Evolutionary conservation across 202 grass and related monocot species (phyloP).

Genomic region (Setaria italica): DNA sequence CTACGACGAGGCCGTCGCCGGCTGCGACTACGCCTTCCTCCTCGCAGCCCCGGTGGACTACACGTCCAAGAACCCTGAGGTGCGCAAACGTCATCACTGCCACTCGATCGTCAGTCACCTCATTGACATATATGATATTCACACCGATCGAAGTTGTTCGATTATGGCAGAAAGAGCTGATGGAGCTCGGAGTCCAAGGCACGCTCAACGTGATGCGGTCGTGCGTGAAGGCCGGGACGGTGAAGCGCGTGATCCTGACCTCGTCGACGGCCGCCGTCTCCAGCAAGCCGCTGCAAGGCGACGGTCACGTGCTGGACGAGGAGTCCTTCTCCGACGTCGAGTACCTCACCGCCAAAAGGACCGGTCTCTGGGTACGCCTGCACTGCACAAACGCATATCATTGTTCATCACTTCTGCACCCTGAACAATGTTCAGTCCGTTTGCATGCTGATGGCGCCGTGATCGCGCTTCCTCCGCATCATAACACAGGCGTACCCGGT

Average conservation of each 20-base stretch:
- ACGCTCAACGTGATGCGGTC: conserved; percentile 80
- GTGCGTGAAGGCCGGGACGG: conserved; percentile 64
- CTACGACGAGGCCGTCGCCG: conserved; percentile 65
- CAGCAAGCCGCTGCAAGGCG: conserved; percentile 48
- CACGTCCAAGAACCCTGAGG: conserved; percentile 60
- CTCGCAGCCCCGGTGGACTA: conserved; percentile 72
- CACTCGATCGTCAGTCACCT: too few relatives aligned
- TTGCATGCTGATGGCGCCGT: neutral
- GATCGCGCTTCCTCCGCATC: too few relatives aligned
- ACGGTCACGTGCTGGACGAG: conserved; percentile 67
- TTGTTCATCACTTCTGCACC: neutral
- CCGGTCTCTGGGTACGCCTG: conserved; percentile 59
- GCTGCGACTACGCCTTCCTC: conserved; percentile 75
- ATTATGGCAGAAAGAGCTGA: conserved; percentile 58
- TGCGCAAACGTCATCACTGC: neutral
- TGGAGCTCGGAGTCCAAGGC: conserved; percentile 62
- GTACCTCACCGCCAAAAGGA: conserved; percentile 46
- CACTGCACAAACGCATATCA: too few relatives aligned
- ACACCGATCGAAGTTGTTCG: too few relatives aligned
- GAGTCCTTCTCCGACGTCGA: conserved; percentile 73
- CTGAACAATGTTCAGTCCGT: neutral
- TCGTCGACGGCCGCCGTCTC: conserved; percentile 65
- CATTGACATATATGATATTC: too few relatives aligned
- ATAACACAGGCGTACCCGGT: conserved; percentile 61
- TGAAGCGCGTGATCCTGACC: conserved; percentile 70